Evolutionary conservation across 2,329 filamentous ascomycete genomes (phyloP), one percentile per base, ranked within the genome.

Genomic region (Aspergillus brasiliensis): DNA sequence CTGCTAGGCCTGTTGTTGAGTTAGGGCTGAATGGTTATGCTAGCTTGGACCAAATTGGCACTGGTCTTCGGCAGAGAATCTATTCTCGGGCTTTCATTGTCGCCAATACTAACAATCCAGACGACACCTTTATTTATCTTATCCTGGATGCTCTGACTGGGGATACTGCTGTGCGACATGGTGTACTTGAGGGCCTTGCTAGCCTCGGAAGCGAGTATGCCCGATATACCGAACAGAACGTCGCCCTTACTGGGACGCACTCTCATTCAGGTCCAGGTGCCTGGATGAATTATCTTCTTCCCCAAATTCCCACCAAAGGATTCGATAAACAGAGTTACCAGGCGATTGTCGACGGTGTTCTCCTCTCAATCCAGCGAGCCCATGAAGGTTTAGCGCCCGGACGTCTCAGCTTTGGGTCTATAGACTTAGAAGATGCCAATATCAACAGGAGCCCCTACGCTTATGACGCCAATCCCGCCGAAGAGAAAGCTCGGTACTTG

Each of bases 21-120:
- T 85, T 97, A 71, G 92, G 92, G 69, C 84, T 97, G 73, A 95
- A 94, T 83, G 93, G 93, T 62, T 97, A 97, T 80, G 94, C 94
- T 31, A 90, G 93, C 74, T 81, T 88, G n/a, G 85, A 85, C 44
- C 94, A 98, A 78, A 79, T 89, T 28, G 94, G 94, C 48, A 88
- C 88, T 2, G 94, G 94, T 21, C 81, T 98, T 53, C 88, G 93
- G 51, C 94, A 98, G 78, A 86, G 94, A 51, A 82, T 97, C 15
- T 94, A 95, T 77, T 92, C 92, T 40, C 88, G 94, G 53, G 90
- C 94, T 31, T 98, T 98, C 77, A 92, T 97, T 69, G 80, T 97
- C 48, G 92, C 87, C 52, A 86, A 90, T 69, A 81, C 86, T 5
- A 78, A 84, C 40, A 84, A 86, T 17, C 84, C 88, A 0, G 79